Evolutionary conservation across 257 asterid species (phyloP), one percentile per base, ranked within the genome.

Genomic region (Solanum neorickii): DNA sequence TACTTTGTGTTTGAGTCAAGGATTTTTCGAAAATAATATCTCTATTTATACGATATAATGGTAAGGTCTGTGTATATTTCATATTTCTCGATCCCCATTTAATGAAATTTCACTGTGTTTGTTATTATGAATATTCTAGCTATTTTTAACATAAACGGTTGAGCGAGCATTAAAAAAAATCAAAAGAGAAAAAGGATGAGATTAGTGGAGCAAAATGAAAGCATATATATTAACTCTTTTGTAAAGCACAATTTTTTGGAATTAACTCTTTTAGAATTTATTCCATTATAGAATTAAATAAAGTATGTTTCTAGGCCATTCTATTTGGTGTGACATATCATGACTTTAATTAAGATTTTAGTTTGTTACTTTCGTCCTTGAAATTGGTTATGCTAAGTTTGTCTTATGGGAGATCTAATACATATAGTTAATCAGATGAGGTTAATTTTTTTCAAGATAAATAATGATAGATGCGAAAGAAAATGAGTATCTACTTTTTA

Each of bases 81-180:
- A 27, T 0, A 10, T 0, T 66, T 2, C 2, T 5, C 4, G 7
- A 0, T 12, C 9, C 0, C 0, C 4, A 6, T 3, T 13, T 27
- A 7, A 0, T 68, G 9, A 3, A 11, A 68, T 5, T 68, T 27
- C 11, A 69, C 6, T 69, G 2, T 6, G 0, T 56, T 18, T 56
- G 5, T 56, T 18, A 1, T 56, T 18, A 5, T 18, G 12, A 3
- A 20, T 59, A 59, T 59, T 18, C 2, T 8, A 10, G 0, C 12
- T 20, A 65, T 5, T n/a, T 65, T 65, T 65, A 65, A 5, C n/a
- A 1, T n/a, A n/a, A 41, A 0, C 7, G 7, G 7, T 35, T 35
- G 39, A 5, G 7, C 1, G 7, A 35, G 39, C 7, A 0, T 35
- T 37, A 37, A 37, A 37, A 35, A 35, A 5, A 37, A 6, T 6